phyloP scores from a whole-genome alignment of 345 rosid species.

The Heritiera littoralis region DNA sequence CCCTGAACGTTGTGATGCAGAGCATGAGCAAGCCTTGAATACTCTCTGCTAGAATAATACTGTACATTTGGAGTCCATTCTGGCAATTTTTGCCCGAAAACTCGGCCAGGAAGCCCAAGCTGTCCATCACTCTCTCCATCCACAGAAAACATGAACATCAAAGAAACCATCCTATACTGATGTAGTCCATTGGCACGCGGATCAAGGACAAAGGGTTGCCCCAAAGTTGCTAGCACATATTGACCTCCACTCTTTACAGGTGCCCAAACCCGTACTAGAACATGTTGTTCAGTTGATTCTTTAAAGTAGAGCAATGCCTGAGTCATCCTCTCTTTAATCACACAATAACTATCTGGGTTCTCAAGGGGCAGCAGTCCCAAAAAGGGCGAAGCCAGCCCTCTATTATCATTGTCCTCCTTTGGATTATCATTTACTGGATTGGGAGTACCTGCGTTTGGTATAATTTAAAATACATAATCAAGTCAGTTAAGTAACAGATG shows the following conservation, averaged over 20 bases:
- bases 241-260: slow-evolving; percentile 66
- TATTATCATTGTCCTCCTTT: slow-evolving; percentile 39
- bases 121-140: slow-evolving; percentile 71
- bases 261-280: slow-evolving; percentile 94
- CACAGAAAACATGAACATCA: slow-evolving; percentile 68
- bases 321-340: slow-evolving; percentile 84
- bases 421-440: slow-evolving; percentile 40
- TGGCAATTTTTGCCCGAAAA: slow-evolving; percentile 74
- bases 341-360: slow-evolving; percentile 58
- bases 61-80: slow-evolving; percentile 98
- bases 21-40: slow-evolving; percentile 77
- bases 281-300: slow-evolving; percentile 79
- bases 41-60: slow-evolving; percentile 84
- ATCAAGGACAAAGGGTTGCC: slow-evolving; percentile 89
- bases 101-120: slow-evolving; percentile 96
- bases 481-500: slow-evolving; percentile 1
- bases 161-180: slow-evolving; percentile 86
- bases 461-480: slow-evolving; percentile 17
- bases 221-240: slow-evolving; percentile 73
- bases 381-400: slow-evolving; percentile 52
- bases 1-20: slow-evolving; percentile 70
- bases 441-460: slow-evolving; percentile 47
- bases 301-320: slow-evolving; percentile 79
- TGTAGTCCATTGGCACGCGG: slow-evolving; percentile 69
- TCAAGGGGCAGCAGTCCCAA: slow-evolving; percentile 51